Base-by-base conservation (phyloP, 495 filamentous ascomycete genomes). In the Penicillium verhagenii region DNA sequence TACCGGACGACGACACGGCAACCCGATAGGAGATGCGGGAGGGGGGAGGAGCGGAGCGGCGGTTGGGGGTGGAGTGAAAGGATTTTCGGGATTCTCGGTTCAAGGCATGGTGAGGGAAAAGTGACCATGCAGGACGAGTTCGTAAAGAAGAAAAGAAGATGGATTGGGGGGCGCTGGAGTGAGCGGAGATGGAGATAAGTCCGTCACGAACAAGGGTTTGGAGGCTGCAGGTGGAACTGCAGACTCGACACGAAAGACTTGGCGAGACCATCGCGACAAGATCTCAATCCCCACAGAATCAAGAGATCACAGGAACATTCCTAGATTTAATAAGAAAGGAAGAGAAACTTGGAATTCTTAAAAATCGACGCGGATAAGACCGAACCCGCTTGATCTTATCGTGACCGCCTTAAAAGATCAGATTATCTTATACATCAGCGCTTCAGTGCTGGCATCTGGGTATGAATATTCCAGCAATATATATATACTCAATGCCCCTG, bases 1-100 rank as follows among this genome's bases (percentile, higher is more conserved):
- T 98, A 50, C 86, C 89, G 11, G 90, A 86, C 47, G 83, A 85
- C 14, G 79, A 83, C 35, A 79, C 82, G 25, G 76, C 79, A 56
- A 81, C 63, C 13, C 72, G 72, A 53, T 80, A 82, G 28, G 73
- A 72, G 37, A 82, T 70, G 8, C 63, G 69, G 6, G 59, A 47
- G 6, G 55, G 19, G 1, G 65, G 64, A 40, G 58, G 26, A 14
- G 43, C 52, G 25, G 53, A 61, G 20, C 50, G 47, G 14, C 13
- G 49, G 25, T 10, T 39, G 7, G 57, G 54, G 1, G 68, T 66
- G 31, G 68, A 68, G 52, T 75, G 66, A 25, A 74, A 73, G 50
- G 57, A 7, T 57, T 64, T 58, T 3, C 52, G 55, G 5, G 44
- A 46, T 47, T 31, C 53, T 20, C 14, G 50, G 18, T 47, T 50